Evolutionary conservation across 352 stramenopile genomes (phyloP).

Genomic region (Aphanomyces cochlioides): DNA sequence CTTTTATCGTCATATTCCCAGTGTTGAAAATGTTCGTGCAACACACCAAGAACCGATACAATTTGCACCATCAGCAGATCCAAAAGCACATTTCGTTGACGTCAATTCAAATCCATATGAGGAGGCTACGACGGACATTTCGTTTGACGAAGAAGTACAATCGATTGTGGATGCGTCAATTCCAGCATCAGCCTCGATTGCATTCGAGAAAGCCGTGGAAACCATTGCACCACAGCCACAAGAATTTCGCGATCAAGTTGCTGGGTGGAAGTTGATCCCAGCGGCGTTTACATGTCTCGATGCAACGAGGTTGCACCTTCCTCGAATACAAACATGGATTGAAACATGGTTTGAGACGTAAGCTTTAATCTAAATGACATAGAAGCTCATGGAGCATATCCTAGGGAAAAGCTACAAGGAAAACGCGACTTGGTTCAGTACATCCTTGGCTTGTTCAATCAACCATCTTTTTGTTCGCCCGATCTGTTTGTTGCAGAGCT

Average conservation of each 20-base stretch:
- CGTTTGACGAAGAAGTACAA: conserved; percentile 12
- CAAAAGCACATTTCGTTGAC: conserved; percentile 6
- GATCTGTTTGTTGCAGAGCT: conserved; percentile 62
- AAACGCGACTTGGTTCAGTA: conserved; percentile 66
- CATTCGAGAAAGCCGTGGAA: conserved; percentile 35
- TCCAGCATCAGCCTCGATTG: not conserved
- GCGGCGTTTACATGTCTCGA: conserved; percentile 40
- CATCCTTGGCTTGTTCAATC: conserved; percentile 55
- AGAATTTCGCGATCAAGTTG: conserved; percentile 46
- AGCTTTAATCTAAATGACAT: not conserved
- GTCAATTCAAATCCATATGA: not conserved
- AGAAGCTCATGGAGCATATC: not conserved
- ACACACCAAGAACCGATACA: too few relatives aligned
- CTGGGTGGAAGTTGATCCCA: conserved; percentile 50
- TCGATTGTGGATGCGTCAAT: conserved; percentile 12
- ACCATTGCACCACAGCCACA: conserved; percentile 33
- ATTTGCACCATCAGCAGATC: not conserved
- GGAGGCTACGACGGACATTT: conserved; percentile 21
- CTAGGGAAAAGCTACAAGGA: not conserved
- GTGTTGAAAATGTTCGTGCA: conserved; percentile 2
- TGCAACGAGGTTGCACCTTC: not conserved
- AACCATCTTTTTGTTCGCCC: conserved; percentile 66
- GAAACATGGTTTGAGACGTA: conserved; percentile 31
- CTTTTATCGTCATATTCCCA: conserved; percentile 33
- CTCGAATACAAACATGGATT: not conserved